Evolutionary conservation across 139 green algal genomes (phyloP).

Genomic region (Ettlia oleoabundans): DNA sequence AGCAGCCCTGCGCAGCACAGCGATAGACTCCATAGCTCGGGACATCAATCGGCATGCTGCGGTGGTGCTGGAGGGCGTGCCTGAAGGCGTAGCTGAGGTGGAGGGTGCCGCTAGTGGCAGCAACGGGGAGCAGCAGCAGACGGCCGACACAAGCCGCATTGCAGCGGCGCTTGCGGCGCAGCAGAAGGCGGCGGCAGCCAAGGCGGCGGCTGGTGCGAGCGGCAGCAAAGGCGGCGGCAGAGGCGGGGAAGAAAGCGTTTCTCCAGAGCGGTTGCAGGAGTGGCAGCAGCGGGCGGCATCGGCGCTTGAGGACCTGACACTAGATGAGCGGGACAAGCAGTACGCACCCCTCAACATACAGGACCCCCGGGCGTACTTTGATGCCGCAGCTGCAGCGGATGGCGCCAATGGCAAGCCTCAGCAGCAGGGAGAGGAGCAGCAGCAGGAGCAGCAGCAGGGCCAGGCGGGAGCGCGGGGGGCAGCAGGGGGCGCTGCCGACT

Average conservation of each 20-base stretch:
- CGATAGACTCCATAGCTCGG: constrained; percentile 24
- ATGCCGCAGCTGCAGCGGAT: neutral
- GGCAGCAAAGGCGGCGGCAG: neutral
- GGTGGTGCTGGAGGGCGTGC: constrained; percentile 33
- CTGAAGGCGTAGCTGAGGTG: constrained; percentile 19
- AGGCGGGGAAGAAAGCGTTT: neutral
- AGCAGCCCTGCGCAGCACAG: neutral
- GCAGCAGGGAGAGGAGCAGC: neutral
- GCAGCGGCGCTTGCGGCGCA: constrained; percentile 29
- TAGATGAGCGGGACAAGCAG: constrained; percentile 3
- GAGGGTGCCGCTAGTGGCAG: neutral
- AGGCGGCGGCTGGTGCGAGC: neutral
- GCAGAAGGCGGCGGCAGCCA: constrained; percentile 9
- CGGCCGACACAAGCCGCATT: constrained; percentile 1
- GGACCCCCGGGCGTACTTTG: constrained; percentile 35
- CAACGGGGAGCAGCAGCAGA: neutral
- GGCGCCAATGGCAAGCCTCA: neutral
- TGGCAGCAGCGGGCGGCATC: constrained; percentile 39
- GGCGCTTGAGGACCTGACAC: constrained; percentile 31
- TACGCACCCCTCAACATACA: constrained; percentile 27
- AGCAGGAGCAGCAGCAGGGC: constrained; percentile 2
- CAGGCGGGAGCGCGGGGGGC: neutral
- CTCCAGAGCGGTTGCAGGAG: constrained; percentile 9
- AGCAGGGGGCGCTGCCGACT: neutral
- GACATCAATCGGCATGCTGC: constrained; percentile 51